Conservation (phyloP, 2,329 filamentous ascomycete species). For the Albifimbria verrucaria region DNA sequence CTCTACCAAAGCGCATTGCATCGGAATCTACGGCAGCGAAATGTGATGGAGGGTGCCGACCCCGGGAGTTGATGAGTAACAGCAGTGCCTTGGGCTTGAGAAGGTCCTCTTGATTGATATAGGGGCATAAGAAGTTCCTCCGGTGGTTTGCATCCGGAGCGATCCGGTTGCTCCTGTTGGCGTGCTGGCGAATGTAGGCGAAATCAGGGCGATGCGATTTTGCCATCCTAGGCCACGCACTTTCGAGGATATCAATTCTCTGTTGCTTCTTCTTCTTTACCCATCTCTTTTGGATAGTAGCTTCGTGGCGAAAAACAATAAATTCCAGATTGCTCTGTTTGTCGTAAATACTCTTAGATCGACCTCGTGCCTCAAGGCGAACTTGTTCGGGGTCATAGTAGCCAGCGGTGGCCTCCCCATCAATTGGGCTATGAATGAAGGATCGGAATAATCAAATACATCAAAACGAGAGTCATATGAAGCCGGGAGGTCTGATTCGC, state of each 20-base stretch:
- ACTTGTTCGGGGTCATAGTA: too few relatives aligned
- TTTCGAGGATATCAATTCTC: slow-evolving; percentile 40
- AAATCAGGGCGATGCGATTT: slow-evolving; percentile 50
- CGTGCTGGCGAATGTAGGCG: slow-evolving; percentile 25
- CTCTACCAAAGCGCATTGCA: slow-evolving; percentile 24
- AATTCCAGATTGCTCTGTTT: too few relatives aligned
- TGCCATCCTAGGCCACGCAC: slow-evolving; percentile 49
- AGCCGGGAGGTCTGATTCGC: too few relatives aligned
- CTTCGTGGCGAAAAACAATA: slow-evolving; percentile 53
- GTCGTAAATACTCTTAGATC: too few relatives aligned
- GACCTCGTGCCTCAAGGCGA: too few relatives aligned
- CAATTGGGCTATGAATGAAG: too few relatives aligned
- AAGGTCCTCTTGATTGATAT: slow-evolving; percentile 58
- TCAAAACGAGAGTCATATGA: too few relatives aligned
- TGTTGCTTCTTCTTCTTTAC: slow-evolving; percentile 47
- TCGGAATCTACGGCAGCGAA: slow-evolving; percentile 46
- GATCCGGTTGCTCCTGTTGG: slow-evolving; percentile 2
- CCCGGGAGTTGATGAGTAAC: slow-evolving; percentile 51
- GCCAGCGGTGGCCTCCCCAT: too few relatives aligned
- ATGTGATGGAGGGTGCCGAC: slow-evolving; percentile 37
- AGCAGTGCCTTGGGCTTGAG: slow-evolving; percentile 37
- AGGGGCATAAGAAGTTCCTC: slow-evolving; percentile 45
- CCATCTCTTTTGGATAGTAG: slow-evolving; percentile 51
- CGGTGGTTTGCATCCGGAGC: slow-evolving; percentile 13
- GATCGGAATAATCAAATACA: too few relatives aligned